Conservation (phyloP, 768 basidiomycete genomes). For the Lactifluus subvellereus region DNA sequence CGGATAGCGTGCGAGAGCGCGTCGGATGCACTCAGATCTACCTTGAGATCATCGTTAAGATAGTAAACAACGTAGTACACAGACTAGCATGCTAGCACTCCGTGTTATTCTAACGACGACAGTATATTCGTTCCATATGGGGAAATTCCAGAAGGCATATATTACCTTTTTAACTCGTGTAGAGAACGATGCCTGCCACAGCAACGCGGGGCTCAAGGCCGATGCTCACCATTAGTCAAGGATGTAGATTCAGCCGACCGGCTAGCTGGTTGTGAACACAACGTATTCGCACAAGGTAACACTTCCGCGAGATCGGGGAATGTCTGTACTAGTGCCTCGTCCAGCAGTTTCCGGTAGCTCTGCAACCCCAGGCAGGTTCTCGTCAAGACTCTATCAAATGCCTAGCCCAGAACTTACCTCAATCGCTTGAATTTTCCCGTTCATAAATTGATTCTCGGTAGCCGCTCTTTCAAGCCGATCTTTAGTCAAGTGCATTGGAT, state of each 20-base stretch:
- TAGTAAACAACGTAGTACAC: too few relatives aligned
- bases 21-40: too few relatives aligned
- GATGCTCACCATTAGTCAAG: slow-evolving; percentile 12
- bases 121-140: too few relatives aligned
- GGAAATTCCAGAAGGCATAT: too few relatives aligned
- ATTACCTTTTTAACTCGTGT: too few relatives aligned
- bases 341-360: slow-evolving; percentile 64
- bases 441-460: slow-evolving; percentile 89
- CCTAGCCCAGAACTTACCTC: slow-evolving; percentile 41
- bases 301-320: slow-evolving; percentile 57
- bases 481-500: slow-evolving; percentile 77
- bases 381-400: neutral
- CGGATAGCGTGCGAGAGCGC: too few relatives aligned
- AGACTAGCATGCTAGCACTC: too few relatives aligned
- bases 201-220: slow-evolving; percentile 5
- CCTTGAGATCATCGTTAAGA: too few relatives aligned
- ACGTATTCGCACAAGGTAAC: neutral
- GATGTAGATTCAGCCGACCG: neutral
- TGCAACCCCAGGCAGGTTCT: slow-evolving; percentile 28
- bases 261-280: neutral
- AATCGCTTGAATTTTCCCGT: slow-evolving; percentile 78
- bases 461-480: slow-evolving; percentile 78
- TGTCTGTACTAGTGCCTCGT: slow-evolving; percentile 64
- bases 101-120: too few relatives aligned
- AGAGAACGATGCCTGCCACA: neutral